Evolutionary conservation across 495 filamentous ascomycete genomes (phyloP), one percentile per base, ranked within the genome.

Genomic region (Podospora comata): DNA sequence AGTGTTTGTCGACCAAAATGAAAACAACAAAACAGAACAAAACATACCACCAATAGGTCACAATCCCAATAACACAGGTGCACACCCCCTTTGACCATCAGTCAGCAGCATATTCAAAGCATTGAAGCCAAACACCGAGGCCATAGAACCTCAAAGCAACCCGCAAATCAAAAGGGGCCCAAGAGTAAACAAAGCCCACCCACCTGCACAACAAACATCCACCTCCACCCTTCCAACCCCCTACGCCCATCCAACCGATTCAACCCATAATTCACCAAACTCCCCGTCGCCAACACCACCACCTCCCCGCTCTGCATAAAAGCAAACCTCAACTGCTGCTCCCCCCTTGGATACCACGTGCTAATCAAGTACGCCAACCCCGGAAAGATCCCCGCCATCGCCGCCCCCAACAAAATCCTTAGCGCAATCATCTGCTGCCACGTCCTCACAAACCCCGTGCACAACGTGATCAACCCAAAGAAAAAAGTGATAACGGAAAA

Each of bases 341-440:
- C 90, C 19, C 78, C 73, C 34, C 90, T 81, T 11, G 87, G 87
- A 66, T 93, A 93, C 90, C 90, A 92, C 15, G 87, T 86, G 58
- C 85, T 88, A 65, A 92, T 89, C 2, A 93, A 80, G 74, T 91
- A 89, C 6, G 86, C 88, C 48, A 92, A 69, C 0, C 90, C 90
- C 0, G 90, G 91, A 64, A 90, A 93, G 44, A 93, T 87, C 6
- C 89, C 90, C 27, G 85, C 84, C 82, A 86, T 89, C 16, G 83
- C 79, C 16, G 91, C 89, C 15, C 91, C 91, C 3, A 92, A 83
- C 18, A 93, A 78, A 19, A 93, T 83, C 64, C 91, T 83, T 66
- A 92, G 78, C 20, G 82, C 88, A 62, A 93, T 89, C 89, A 93
- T 90, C 75, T 91, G 85, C 70, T 83, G 79, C 90, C 90, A 93